Conservation (phyloP, 2,329 filamentous ascomycete genomes). For the Eurotiales sp. region DNA sequence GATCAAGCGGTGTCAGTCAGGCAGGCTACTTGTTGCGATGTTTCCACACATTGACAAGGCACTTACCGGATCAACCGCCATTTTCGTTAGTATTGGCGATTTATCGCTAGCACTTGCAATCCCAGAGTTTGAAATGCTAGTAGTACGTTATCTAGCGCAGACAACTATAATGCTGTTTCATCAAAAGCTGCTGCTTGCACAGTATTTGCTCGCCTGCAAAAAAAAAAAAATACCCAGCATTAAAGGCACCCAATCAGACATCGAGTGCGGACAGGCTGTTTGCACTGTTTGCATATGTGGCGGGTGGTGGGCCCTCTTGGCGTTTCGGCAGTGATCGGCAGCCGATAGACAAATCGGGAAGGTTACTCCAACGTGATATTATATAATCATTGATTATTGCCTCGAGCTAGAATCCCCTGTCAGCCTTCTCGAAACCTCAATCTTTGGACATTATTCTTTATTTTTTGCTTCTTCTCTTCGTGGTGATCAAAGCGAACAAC, state of each 20-base stretch:
- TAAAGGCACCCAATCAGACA: constrained; percentile 4
- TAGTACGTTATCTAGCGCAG: not conserved
- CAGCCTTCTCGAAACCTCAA: constrained; percentile 11
- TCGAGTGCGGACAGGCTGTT: not conserved
- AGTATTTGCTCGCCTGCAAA: not conserved
- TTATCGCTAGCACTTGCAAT: not conserved
- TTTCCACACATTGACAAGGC: not conserved
- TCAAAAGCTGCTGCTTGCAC: not conserved
- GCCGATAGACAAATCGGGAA: not conserved
- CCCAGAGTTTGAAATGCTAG: not conserved
- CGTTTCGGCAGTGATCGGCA: constrained; percentile 1
- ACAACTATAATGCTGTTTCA: not conserved
- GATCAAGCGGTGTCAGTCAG: not conserved
- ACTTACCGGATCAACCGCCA: constrained; percentile 9
- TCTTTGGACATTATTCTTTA: too few relatives aligned
- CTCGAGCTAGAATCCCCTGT: constrained; percentile 14
- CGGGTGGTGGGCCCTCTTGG: not conserved
- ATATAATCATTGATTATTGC: not conserved
- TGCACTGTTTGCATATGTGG: constrained; percentile 4
- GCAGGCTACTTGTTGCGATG: not conserved
- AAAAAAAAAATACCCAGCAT: not conserved
- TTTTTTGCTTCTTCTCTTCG: too few relatives aligned
- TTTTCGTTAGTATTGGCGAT: not conserved
- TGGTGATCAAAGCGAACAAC: too few relatives aligned
- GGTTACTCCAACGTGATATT: not conserved